Percentiles rank a stretch among this genome's conserved stretches.
Evolutionary conservation across 352 stramenopile genomes (phyloP).

Genomic region (Globisporangium iwayamae): DNA sequence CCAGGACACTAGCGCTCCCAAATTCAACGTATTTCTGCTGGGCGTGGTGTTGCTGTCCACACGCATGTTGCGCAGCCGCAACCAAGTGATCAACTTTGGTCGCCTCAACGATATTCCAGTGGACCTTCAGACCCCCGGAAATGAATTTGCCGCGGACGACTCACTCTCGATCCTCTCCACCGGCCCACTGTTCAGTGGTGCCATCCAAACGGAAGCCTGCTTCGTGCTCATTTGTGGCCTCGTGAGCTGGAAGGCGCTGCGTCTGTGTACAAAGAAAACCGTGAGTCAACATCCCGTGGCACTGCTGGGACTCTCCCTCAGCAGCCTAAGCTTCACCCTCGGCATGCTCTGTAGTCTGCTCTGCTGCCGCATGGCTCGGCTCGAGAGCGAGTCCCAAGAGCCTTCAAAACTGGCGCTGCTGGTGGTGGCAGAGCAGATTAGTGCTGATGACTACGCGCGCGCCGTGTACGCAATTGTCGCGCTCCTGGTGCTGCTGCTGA

Average conservation of each 20-base stretch:
- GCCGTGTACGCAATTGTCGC: slow-evolving; percentile 38
- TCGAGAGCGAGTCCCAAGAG: not conserved
- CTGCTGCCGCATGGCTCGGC: slow-evolving; percentile 12
- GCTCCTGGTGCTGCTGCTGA: slow-evolving; percentile 14
- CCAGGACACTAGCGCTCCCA: not conserved
- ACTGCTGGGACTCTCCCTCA: slow-evolving; percentile 10
- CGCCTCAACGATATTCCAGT: slow-evolving; percentile 59
- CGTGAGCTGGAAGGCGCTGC: slow-evolving; percentile 29
- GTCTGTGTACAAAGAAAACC: not conserved
- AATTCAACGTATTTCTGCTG: slow-evolving; percentile 15
- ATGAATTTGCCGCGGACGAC: slow-evolving; percentile 74
- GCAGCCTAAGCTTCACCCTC: slow-evolving; percentile 16
- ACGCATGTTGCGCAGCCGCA: slow-evolving; percentile 66
- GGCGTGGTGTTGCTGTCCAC: slow-evolving; percentile 35
- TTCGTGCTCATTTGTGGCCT: slow-evolving; percentile 34
- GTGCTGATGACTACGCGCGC: slow-evolving; percentile 40
- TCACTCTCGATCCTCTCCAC: slow-evolving; percentile 82
- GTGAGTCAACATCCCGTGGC: not conserved
- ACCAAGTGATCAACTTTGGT: slow-evolving; percentile 89
- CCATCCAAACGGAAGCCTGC: slow-evolving; percentile 24
- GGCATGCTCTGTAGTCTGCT: slow-evolving; percentile 26
- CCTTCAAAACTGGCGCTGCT: not conserved
- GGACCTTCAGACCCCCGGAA: slow-evolving; percentile 42
- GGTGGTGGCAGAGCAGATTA: slow-evolving; percentile 1
- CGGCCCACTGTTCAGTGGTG: slow-evolving; percentile 32